Base-by-base conservation (phyloP, 2,329 filamentous ascomycete species). In the Lasiodiplodia sp. region DNA sequence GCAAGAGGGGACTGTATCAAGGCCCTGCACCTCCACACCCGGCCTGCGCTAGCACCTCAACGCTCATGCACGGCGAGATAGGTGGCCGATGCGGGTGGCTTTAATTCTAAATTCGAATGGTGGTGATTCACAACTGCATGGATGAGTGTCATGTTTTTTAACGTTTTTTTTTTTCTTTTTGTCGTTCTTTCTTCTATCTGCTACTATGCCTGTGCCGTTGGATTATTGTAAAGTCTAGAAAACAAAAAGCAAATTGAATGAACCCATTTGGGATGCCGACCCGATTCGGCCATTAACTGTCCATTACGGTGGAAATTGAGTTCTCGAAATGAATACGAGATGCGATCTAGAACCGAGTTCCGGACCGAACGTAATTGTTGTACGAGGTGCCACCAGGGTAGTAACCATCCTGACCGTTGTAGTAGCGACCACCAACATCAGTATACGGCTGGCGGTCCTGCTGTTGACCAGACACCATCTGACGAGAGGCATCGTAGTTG, bases 181-280 rank as follows among this genome's bases (percentile, higher is more conserved):
- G 63, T 57, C 51, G 37, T 56, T 56, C 63, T 66, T 40, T 56
- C 4, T n/a, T 57, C 51, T 56, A 66, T 66, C 63, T 55, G 49
- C 49, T 12, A 44, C 40, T 23, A 40, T 18, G n/a, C 38, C 18
- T 56, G 37, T 31, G 21, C 28, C 52, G 52, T 25, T 23, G 23
- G 18, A 25, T 56, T 28, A 11, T 34, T 16, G 51, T 11, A 31
- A 31, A 56, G 38, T 57, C 31, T 38, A 38, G 2, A 57, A 14
- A 57, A 37, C 14, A 25, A 37, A 57, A 57, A 57, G 31, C 55
- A 57, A 23, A 21, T 12, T 31, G 31, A 38, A 21, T 37, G 28
- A 38, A 21, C 3, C 25, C 31, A 34, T 16, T 56, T 56, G 7
- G 28, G 34, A 31, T 31, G 25, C 53, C 53, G 53, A 34, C 53